Percentiles rank a stretch among this genome's conserved stretches.
Conservation (phyloP, 768 basidiomycete species). For the Trametes cingulata region DNA sequence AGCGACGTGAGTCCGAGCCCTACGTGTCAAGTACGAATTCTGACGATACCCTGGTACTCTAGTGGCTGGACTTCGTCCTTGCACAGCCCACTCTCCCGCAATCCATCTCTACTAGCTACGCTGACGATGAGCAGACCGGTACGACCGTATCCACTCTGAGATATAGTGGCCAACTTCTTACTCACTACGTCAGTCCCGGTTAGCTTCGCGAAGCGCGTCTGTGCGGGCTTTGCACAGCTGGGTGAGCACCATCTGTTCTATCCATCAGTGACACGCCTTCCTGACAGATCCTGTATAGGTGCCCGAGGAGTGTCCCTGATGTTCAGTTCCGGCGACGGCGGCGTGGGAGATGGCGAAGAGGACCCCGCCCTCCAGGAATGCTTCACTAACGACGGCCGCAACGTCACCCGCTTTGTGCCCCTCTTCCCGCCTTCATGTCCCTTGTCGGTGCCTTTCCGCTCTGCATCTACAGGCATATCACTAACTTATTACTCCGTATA, state of each 20-base stretch:
- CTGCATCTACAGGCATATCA: background rate
- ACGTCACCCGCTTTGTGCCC: slow-evolving; percentile 50
- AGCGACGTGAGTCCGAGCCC: slow-evolving; percentile 33
- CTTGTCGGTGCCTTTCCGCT: slow-evolving; percentile 31
- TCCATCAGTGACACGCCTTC: background rate
- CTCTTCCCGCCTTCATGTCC: slow-evolving; percentile 60
- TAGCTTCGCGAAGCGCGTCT: slow-evolving; percentile 58
- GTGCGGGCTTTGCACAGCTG: slow-evolving; percentile 62
- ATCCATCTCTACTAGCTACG: slow-evolving; percentile 72
- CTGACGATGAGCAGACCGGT: slow-evolving; percentile 73
- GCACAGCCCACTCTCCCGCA: slow-evolving; percentile 49
- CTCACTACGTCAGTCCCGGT: slow-evolving; percentile 46
- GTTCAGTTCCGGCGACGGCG: slow-evolving; percentile 67
- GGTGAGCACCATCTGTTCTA: slow-evolving; percentile 38
- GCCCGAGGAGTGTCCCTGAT: slow-evolving; percentile 64
- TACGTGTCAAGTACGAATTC: background rate
- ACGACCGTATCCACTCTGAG: slow-evolving; percentile 29
- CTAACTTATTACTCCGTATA: slow-evolving; percentile 25
- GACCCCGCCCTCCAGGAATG: slow-evolving; percentile 56
- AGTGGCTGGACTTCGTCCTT: slow-evolving; percentile 68
- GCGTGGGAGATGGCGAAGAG: slow-evolving; percentile 64
- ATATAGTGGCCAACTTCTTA: slow-evolving; percentile 38
- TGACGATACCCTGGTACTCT: background rate
- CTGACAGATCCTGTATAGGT: slow-evolving; percentile 38
- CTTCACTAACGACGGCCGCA: slow-evolving; percentile 57